Evolutionary conservation across 2,329 filamentous ascomycete genomes (phyloP), one percentile per base, ranked within the genome.

Genomic region (Clarireedia homoeocarpa): DNA sequence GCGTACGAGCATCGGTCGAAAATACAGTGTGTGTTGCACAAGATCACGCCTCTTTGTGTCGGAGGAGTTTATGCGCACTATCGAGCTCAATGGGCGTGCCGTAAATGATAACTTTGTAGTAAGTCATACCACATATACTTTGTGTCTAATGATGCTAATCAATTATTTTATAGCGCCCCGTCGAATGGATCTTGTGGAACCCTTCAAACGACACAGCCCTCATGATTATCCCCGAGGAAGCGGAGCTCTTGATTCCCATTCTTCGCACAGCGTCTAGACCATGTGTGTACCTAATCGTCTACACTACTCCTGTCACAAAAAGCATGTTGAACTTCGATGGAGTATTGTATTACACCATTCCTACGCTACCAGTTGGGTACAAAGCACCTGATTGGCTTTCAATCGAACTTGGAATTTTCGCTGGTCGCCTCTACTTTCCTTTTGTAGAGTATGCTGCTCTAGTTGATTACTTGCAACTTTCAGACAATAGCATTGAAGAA

Each of bases 121-220:
- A 65, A 64, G 52, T 42, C 17, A 6, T 6, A 10, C 3, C 20
- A 17, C 4, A 5, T 10, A 10, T 14, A 10, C 10, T 6, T 5
- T 3, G 6, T 30, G 15, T 10, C n/a, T 4, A 4, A 7, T 15
- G 6, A 24, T 30, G 30, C 30, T 39, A 34, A 34, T 12, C 30
- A 34, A 6, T 14, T 17, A 39, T 60, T 27, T 55, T 71, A 23
- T 50, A 64, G 61, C 73, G 77, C 1, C 69, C 78, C 0, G 79
- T 85, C 0, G 78, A 83, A 26, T 88, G 82, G 83, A 64, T 88
- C 2, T 66, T 88, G 0, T 85, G 78, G 76, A 80, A 76, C 57
- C 61, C 62, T 0, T n/a, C 61, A 0, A 70, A 71, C 0, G 63
- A 78, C 6, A 76, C 72, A 0, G 84, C 77, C 0, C 59, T 88